These are phyloP conservation scores for Thraustochytrium sp. DNA, from an alignment of 352 stramenopile genomes.

Conservation along the genomic window DNA sequence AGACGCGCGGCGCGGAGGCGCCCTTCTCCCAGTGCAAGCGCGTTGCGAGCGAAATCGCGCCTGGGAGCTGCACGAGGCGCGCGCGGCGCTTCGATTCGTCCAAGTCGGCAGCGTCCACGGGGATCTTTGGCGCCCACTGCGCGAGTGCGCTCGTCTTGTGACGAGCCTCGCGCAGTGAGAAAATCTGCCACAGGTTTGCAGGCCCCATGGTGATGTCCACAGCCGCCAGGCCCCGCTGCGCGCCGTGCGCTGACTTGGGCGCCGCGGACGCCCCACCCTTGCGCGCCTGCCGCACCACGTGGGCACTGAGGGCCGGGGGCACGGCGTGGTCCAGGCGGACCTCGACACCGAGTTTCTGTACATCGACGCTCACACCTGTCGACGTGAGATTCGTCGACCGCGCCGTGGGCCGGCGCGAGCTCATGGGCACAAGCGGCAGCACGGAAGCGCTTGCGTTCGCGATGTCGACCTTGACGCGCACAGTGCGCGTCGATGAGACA, in stretches of 20 bases:
- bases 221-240: neutral
- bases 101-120: neutral
- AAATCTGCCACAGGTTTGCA: neutral
- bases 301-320: neutral
- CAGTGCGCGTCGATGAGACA: neutral
- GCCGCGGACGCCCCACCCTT: neutral
- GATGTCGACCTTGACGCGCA: neutral
- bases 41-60: neutral
- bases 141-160: neutral
- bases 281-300: neutral
- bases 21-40: neutral
- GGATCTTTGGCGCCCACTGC: neutral
- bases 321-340: neutral
- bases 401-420: neutral
- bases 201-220: neutral
- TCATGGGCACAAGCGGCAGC: neutral
- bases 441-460: neutral
- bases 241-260: neutral
- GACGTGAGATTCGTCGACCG: neutral
- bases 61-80: neutral
- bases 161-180: neutral
- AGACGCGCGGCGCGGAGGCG: neutral
- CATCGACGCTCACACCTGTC: neutral
- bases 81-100: neutral
- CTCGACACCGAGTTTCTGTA: neutral